Evolutionary conservation across 306 rosid genomes (phyloP).

Genomic region (Sechiopsis laciniata): DNA sequence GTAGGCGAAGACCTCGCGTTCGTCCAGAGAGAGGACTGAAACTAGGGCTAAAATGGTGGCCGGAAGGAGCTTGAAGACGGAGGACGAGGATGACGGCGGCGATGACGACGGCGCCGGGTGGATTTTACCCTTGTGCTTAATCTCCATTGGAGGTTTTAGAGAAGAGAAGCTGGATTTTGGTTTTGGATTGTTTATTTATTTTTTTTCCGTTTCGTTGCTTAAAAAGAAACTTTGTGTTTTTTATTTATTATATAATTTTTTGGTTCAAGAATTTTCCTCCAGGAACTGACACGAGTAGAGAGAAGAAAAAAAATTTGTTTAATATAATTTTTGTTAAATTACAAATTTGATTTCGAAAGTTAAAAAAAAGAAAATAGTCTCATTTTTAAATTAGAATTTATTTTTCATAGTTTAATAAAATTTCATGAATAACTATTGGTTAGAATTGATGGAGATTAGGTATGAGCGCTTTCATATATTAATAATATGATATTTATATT

Average conservation of each 20-base stretch:
- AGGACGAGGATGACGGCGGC: conserved; percentile 16
- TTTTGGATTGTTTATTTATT: neutral
- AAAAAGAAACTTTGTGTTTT: neutral
- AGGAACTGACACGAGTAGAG: neutral
- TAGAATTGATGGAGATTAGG: too few relatives aligned
- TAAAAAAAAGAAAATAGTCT: too few relatives aligned
- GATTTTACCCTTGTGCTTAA: conserved; percentile 50
- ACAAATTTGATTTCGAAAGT: too few relatives aligned
- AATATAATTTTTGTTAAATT: too few relatives aligned
- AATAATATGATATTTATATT: too few relatives aligned
- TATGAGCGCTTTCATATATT: too few relatives aligned
- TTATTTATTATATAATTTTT: neutral
- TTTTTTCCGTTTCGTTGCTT: neutral
- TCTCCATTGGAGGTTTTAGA: conserved; percentile 36
- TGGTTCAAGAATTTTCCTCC: neutral
- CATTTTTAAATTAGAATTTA: too few relatives aligned
- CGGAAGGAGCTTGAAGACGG: conserved; percentile 43
- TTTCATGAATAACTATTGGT: too few relatives aligned
- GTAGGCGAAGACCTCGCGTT: conserved; percentile 61
- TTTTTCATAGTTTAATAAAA: too few relatives aligned
- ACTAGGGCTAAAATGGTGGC: conserved; percentile 43
- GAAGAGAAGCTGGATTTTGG: conserved; percentile 16
- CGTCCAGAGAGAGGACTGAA: conserved; percentile 41
- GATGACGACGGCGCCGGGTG: conserved; percentile 39
- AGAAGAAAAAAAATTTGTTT: neutral